A percentile compares a stretch with the other conserved stretches of the same genome.
These are phyloP conservation scores for Protea cynaroides DNA, from an alignment of 164 flowering plant genomes.

Conservation along the genomic window DNA sequence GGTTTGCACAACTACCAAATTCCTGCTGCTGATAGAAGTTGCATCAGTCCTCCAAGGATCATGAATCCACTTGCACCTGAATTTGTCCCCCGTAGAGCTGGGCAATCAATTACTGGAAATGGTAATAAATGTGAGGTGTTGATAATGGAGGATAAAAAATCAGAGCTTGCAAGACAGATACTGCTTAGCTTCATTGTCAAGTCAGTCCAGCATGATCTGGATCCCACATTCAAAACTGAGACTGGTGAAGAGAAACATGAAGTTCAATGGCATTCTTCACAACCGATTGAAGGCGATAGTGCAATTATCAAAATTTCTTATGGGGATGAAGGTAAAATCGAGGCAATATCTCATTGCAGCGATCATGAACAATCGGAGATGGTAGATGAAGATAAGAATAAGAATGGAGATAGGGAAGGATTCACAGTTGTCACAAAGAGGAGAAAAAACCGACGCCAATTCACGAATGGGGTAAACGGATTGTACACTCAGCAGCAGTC, in stretches of 20 bases:
- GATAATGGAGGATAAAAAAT: slow-evolving; percentile 45
- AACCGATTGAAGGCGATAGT: slow-evolving; percentile 60
- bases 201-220: slow-evolving; percentile 41
- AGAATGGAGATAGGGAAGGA: slow-evolving; percentile 62
- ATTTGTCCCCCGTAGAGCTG: slow-evolving; percentile 54
- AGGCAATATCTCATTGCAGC: slow-evolving; percentile 9
- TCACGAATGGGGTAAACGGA: slow-evolving; percentile 42
- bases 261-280: slow-evolving; percentile 27
- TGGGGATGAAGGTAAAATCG: slow-evolving; percentile 32
- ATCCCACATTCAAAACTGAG: slow-evolving; percentile 14
- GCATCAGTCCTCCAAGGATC: slow-evolving; percentile 29
- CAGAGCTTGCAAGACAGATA: slow-evolving; percentile 84
- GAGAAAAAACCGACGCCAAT: slow-evolving; percentile 59
- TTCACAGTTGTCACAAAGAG: slow-evolving; percentile 66
- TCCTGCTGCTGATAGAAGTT: slow-evolving; percentile 29
- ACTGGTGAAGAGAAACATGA: slow-evolving; percentile 24
- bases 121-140: no score
- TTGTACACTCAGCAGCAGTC: slow-evolving; percentile 62
- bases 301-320: slow-evolving; percentile 53
- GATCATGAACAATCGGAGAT: slow-evolving; percentile 14
- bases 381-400: slow-evolving; percentile 26
- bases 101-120: slow-evolving; percentile 24
- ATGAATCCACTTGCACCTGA: slow-evolving; percentile 92
- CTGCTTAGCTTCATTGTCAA: slow-evolving; percentile 67
- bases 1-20: slow-evolving; percentile 34